A percentile compares a stretch with the other conserved stretches of the same genome.
These are phyloP conservation scores for Pythium oligandrum DNA, from an alignment of 352 stramenopile genomes.

Conservation along the genomic window DNA sequence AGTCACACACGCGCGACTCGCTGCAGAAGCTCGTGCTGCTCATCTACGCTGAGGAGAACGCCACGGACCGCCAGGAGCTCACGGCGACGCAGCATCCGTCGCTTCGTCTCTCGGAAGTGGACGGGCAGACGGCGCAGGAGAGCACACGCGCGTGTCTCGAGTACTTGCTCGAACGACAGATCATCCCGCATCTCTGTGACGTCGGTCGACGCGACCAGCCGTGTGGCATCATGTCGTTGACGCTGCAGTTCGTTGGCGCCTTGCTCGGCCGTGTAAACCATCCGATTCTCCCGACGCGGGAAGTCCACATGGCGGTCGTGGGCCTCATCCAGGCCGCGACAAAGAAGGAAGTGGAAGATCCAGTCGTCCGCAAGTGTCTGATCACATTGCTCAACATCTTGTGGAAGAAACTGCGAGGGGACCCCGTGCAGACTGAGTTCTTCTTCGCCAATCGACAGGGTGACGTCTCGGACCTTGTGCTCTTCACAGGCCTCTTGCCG, in stretches of 20 bases:
- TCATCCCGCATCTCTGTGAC: constrained; percentile 77
- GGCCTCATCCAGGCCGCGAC: constrained; percentile 76
- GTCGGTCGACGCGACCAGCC: constrained; percentile 63
- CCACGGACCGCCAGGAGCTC: constrained; percentile 63
- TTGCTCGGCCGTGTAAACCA: constrained; percentile 82
- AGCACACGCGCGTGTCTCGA: constrained; percentile 62
- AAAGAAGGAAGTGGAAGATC: constrained; percentile 76
- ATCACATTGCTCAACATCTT: constrained; percentile 77
- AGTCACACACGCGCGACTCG: constrained; percentile 79
- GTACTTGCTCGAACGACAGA: constrained; percentile 80
- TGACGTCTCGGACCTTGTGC: constrained; percentile 69
- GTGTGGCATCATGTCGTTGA: constrained; percentile 80
- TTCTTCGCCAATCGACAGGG: constrained; percentile 68
- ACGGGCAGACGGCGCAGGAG: constrained; percentile 11
- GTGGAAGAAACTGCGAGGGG: constrained; percentile 81
- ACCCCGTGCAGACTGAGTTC: constrained; percentile 85
- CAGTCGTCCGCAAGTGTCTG: constrained; percentile 79
- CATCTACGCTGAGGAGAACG: constrained; percentile 82
- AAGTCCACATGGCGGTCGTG: constrained; percentile 78
- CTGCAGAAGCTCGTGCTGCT: constrained; percentile 84
- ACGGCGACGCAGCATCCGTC: constrained; percentile 14
- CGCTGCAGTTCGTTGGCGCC: constrained; percentile 78
- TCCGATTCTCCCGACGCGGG: constrained; percentile 71
- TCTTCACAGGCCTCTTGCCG: constrained; percentile 77
- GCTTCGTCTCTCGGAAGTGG: neutral